Percentiles rank a stretch among this genome's conserved stretches.
Conservation (phyloP, 2,329 filamentous ascomycete genomes). For the Xylaria sp. region DNA sequence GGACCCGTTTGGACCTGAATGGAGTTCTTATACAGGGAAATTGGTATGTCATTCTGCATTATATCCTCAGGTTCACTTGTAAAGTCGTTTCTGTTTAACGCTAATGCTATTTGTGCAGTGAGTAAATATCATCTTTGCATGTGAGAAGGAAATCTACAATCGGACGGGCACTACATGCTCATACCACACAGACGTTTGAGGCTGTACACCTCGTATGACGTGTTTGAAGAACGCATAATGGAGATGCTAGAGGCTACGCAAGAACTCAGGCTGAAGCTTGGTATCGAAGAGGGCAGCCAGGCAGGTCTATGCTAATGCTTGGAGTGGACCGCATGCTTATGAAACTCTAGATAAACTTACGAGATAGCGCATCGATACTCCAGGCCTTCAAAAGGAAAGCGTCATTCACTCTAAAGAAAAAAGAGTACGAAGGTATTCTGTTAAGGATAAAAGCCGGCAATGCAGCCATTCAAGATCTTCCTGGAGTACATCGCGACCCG, state of each 20-base stretch:
- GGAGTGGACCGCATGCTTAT: not conserved
- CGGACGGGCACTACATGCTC: not conserved
- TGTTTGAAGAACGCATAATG: not conserved
- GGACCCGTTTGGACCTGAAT: conserved; percentile 16
- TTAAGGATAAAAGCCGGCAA: conserved; percentile 8
- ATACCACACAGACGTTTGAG: conserved; percentile 8
- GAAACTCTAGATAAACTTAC: not conserved
- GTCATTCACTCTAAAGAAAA: conserved; percentile 2
- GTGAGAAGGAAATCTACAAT: not conserved
- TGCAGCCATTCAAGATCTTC: not conserved
- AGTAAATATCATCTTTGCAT: not conserved
- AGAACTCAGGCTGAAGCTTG: conserved; percentile 2
- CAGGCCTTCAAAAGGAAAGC: not conserved
- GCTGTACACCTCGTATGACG: conserved; percentile 4
- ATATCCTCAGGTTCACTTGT: not conserved
- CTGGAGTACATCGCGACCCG: not conserved
- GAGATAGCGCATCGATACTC: conserved; percentile 10
- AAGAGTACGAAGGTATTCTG: conserved; percentile 14
- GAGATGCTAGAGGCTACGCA: not conserved
- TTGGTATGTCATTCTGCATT: not conserved
- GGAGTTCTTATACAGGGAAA: conserved; percentile 16
- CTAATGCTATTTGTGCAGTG: not conserved
- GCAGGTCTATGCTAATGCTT: not conserved
- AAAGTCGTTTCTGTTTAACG: not conserved
- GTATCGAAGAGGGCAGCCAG: conserved; percentile 10